Evolutionary conservation across 2,329 filamentous ascomycete species (phyloP), one percentile per base, ranked within the genome.

Genomic region (Chalara sp.): DNA sequence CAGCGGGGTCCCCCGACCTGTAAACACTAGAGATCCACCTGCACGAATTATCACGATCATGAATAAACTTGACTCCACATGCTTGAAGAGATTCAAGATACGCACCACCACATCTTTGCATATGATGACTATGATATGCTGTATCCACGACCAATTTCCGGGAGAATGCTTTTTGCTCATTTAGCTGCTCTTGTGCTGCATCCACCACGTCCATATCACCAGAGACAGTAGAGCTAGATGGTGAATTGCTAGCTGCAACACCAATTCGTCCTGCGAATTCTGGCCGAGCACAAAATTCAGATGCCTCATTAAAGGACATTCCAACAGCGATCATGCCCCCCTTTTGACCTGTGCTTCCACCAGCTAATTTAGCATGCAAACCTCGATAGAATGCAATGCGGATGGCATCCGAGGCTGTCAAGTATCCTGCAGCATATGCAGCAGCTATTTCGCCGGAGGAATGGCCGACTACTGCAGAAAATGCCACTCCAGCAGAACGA

Each of bases 291-390:
- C 37, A 13, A 12, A 30, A 28, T 7, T n/a, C 12, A 10, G n/a
- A 7, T 4, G 43, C 53, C 6, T 6, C 65, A 48, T 8, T 56
- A 58, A 2, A 61, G 61, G 13, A 13, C 4, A 48, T n/a, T 44
- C 56, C 78, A 2, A 78, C 74, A 1, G 78, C 78, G 57, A 79
- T 68, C 78, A 81, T 81, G 11, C 70, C 65, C 0, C 78, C 78
- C 11, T 40, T 33, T 5, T 11, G 65, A 21, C 53, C 40, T 13
- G 46, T 51, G 10, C 29, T 35, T 2, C 47, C 21, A 53, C 56
- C 30, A 32, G 37, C 8, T 35, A 44, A 21, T 37, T 43, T 44
- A 8, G 51, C 13, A 28, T 51, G 46, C 10, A 51, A 12, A 6
- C 61, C 61, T 33, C 61, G 44, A 37, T 56, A 57, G 40, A 59